Evolutionary conservation across 1,284 basidiomycete genomes (phyloP), one percentile per base, ranked within the genome.

Genomic region (Ceratobasidium sp.): DNA sequence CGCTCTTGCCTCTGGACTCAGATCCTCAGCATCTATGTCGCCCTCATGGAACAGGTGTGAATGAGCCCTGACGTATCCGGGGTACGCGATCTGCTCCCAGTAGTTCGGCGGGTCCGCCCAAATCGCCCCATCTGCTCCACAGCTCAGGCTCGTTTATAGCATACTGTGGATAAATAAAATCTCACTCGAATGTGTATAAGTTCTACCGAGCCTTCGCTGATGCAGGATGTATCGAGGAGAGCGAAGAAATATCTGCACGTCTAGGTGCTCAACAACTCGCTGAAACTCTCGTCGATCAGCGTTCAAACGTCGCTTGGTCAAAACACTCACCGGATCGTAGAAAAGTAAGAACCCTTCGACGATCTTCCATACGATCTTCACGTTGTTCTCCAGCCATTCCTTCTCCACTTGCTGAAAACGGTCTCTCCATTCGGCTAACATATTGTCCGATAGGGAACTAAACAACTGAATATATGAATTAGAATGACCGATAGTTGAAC

Each of bases 11-110:
- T 44, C n/a, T 9, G 41, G 58, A 26, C 23, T 77, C 4, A 94
- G 95, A 16, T 83, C 79, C 80, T 96, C 94, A n/a, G n/a, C n/a
- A n/a, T 55, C 52, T 7, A 96, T 87, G 78, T 98, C 91, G 35
- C 87, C 89, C 73, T 84, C 81, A 67, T 86, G 84, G 78, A 98
- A 95, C 26, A 98, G 84, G 23, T 85, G 84, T 57, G 80, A 77
- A 81, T 98, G 94, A 9, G 96, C 96, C 58, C 91, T 87, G 66
- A 95, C 81, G 80, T 98, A 98, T 0, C 93, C 96, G 0, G 97
- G 97, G 84, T 93, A 98, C 52, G 97, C 95, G 74, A 98, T 94
- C 75, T 93, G 86, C 77, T 96, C 92, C 87, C 95, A 98, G 81
- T 98, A 26, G 13, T 59, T 21, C 0, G 58, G 58, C 1, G 58